Percentiles rank a stretch among this genome's conserved stretches.
Conservation (phyloP, 1,284 basidiomycete genomes). For the Ceratobasidium sp. region DNA sequence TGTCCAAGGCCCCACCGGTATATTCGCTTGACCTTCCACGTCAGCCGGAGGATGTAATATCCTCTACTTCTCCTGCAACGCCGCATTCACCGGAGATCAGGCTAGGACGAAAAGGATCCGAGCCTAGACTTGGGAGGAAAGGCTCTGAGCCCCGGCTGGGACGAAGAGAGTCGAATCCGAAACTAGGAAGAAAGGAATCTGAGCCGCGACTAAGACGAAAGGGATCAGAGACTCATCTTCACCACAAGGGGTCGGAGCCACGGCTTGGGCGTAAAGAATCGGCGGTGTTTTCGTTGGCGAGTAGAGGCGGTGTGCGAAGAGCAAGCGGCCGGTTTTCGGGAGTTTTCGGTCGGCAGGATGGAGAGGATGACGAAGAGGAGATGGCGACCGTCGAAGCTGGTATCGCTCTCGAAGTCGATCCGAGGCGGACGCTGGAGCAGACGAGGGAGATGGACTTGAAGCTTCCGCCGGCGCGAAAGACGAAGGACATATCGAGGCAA, state of each 20-base stretch:
- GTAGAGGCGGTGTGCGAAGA: not conserved
- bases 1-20: constrained; percentile 1
- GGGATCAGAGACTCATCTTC: not conserved
- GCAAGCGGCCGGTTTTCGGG: not conserved
- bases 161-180: not conserved
- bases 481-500: no score
- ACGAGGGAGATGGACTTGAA: not conserved
- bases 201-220: not conserved
- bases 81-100: no score
- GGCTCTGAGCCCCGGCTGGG: no score
- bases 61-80: not conserved
- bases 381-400: not conserved
- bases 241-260: not conserved
- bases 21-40: constrained; percentile 13
- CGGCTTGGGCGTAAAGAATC: not conserved
- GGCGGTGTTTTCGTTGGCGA: not conserved
- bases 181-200: no score
- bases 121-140: no score
- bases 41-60: not conserved
- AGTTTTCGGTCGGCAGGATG: not conserved
- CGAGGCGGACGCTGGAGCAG: not conserved
- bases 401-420: not conserved
- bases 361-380: not conserved
- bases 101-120: no score
- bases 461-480: not conserved